Evolutionary conservation across 139 green algal species (phyloP), one percentile per base, ranked within the genome.

Genomic region (Coccomyxa sp.): DNA sequence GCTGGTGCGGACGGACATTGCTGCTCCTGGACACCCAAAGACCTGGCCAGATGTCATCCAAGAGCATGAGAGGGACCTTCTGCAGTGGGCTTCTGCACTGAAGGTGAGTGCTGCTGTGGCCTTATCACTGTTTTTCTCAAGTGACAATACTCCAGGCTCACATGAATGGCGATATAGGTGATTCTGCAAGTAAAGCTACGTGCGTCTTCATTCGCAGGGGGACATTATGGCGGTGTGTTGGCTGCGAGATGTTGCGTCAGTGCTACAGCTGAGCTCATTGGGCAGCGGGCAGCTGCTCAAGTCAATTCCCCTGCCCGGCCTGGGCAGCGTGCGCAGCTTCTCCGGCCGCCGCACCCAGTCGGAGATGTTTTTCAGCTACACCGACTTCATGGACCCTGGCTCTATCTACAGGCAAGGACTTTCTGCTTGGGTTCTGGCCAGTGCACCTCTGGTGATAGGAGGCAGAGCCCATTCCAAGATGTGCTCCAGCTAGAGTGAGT

Each of bases 311-410:
- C 87, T 98, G 80, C 93, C 93, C 0, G 92, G 93, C 51, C 80
- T 97, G 71, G 89, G 91, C 82, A 81, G 81, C 31, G 81, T 96
- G 32, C 79, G 75, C 27, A 82, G 84, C 13, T 88, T 96, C 87
- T 92, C 82, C 28, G 93, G 94, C 12, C 83, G 82, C 28, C 86
- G 91, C 25, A 92, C 93, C 80, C 67, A 88, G 80, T 88, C 79
- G 0, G 90, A 96, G 81, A 87, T 91, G 45, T 98, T 96, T 87
- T 95, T 96, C 83, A 88, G 81, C n/a, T 96, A 96, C 90, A 90
- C 85, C 38, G 80, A 77, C 57, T 94, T 95, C 86, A 91, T 87
- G 9, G 87, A 93, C 67, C 92, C 94, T 80, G 90, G 92, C 27
- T 84, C 90, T 31, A 92, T 86, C 14, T 97, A 94, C 88, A 94